A percentile compares a stretch with the other conserved stretches of the same genome.
Conservation (phyloP, 2,329 filamentous ascomycete species). For the Epichloe uncinata region DNA sequence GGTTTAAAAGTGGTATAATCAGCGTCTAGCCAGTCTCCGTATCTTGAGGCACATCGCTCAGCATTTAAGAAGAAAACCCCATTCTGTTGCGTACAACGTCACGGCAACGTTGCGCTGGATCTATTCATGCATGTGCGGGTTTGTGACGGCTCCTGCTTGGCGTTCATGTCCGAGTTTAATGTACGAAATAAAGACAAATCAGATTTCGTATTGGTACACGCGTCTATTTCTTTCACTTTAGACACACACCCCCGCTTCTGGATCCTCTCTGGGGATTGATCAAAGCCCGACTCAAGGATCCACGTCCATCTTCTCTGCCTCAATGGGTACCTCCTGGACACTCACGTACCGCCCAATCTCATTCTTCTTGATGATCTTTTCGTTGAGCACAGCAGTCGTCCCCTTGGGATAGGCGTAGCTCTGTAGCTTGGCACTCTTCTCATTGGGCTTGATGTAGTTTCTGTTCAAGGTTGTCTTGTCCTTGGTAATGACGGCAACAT, state of each 20-base stretch:
- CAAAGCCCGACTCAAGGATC: constrained; percentile 32
- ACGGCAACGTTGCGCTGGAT: no score
- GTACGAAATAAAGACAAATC: background rate
- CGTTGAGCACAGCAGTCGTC: constrained; percentile 90
- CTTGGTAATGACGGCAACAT: constrained; percentile 86
- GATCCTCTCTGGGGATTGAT: background rate
- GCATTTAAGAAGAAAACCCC: no score
- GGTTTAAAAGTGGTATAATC: no score
- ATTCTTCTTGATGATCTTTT: constrained; percentile 90
- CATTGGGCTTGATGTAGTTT: constrained; percentile 88
- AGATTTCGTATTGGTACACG: constrained; percentile 4
- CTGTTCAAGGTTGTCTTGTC: constrained; percentile 91
- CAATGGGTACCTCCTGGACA: constrained; percentile 68
- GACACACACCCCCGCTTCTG: background rate
- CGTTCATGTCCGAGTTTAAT: background rate
- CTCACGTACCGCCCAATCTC: constrained; percentile 91
- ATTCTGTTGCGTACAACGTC: no score
- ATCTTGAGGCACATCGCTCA: no score
- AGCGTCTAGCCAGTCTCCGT: no score
- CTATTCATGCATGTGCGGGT: no score
- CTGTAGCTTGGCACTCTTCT: constrained; percentile 79
- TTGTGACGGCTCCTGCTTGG: background rate
- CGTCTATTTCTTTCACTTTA: background rate
- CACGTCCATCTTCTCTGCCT: constrained; percentile 57
- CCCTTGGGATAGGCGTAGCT: constrained; percentile 84